phyloP scores from a whole-genome alignment of 192 early-diverging fungal species.

The Dissophora ornata region DNA sequence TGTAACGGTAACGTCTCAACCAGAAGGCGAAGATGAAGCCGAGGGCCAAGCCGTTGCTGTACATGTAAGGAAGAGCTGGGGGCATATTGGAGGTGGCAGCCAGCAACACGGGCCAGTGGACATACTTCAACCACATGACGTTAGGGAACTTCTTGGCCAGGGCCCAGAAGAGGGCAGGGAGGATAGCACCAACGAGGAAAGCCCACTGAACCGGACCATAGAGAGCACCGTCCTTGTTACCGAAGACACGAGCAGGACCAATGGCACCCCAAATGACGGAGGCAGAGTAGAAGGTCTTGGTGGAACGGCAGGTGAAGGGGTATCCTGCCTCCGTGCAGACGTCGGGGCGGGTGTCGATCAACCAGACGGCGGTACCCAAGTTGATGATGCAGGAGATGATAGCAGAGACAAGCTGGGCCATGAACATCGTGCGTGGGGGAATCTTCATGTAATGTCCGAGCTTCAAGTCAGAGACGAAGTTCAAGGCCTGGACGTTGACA shows the following conservation, averaged over 20 bases:
- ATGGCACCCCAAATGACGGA: slow-evolving; percentile 71
- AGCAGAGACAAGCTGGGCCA: slow-evolving; percentile 74
- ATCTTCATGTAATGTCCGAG: slow-evolving; percentile 83
- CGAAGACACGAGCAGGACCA: slow-evolving; percentile 65
- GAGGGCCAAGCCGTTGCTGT: slow-evolving; percentile 54
- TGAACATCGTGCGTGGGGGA: slow-evolving; percentile 78
- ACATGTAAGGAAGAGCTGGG: slow-evolving; percentile 60
- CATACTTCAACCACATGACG: slow-evolving; percentile 43
- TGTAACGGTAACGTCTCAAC: slow-evolving; percentile 57
- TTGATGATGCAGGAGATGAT: slow-evolving; percentile 74
- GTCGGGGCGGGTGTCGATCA: slow-evolving; percentile 49
- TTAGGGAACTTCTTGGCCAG: slow-evolving; percentile 61
- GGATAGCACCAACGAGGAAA: slow-evolving; percentile 55
- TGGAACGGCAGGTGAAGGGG: slow-evolving; percentile 60
- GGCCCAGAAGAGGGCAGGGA: slow-evolving; percentile 64
- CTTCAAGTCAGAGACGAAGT: slow-evolving; percentile 77
- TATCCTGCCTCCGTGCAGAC: slow-evolving; percentile 55
- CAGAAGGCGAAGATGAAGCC: slow-evolving; percentile 64
- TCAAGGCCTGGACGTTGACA: slow-evolving; percentile 79
- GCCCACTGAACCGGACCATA: slow-evolving; percentile 14
- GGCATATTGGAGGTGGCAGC: slow-evolving; percentile 61
- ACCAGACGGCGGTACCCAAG: slow-evolving; percentile 55
- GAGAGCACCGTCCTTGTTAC: slow-evolving; percentile 13
- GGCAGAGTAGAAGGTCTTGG: slow-evolving; percentile 64
- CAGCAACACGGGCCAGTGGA: slow-evolving; percentile 67